Conservation (phyloP, 768 basidiomycete species). For the Lactarius sanguifluus region DNA sequence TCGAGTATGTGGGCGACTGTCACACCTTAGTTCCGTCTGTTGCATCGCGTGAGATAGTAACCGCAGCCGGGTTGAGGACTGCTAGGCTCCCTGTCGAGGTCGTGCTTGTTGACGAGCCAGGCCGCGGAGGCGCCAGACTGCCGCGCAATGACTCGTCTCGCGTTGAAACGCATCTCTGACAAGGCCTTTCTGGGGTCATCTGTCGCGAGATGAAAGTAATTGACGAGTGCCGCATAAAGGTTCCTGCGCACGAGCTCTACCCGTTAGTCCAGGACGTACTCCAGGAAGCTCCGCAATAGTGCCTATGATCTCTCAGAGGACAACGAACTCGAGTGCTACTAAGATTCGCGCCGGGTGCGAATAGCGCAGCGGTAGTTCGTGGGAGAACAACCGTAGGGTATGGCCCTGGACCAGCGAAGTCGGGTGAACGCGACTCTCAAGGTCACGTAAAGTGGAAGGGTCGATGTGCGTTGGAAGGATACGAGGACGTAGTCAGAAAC, state of each 20-base stretch:
- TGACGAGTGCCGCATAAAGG: constrained; percentile 87
- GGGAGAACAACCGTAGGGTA: too few relatives aligned
- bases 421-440: too few relatives aligned
- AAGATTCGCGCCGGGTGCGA: too few relatives aligned
- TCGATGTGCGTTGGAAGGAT: too few relatives aligned
- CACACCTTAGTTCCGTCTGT: constrained; percentile 95
- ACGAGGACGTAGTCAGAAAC: too few relatives aligned
- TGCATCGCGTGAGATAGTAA: constrained; percentile 82
- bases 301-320: constrained; percentile 78
- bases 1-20: constrained; percentile 93
- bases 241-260: constrained; percentile 90
- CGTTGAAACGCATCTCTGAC: constrained; percentile 8
- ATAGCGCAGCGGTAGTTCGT: too few relatives aligned
- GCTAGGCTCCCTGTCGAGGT: constrained; percentile 56
- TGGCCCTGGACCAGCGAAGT: too few relatives aligned
- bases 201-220: constrained; percentile 77
- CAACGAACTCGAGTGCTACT: constrained; percentile 55
- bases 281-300: constrained; percentile 71
- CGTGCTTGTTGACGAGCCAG: neutral
- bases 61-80: constrained; percentile 61
- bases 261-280: constrained; percentile 72
- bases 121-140: constrained; percentile 35
- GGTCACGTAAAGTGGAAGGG: too few relatives aligned
- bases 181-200: constrained; percentile 26
- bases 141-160: constrained; percentile 29